Conservation (phyloP, 192 early-diverging fungal species). For the Backusella sp. region DNA sequence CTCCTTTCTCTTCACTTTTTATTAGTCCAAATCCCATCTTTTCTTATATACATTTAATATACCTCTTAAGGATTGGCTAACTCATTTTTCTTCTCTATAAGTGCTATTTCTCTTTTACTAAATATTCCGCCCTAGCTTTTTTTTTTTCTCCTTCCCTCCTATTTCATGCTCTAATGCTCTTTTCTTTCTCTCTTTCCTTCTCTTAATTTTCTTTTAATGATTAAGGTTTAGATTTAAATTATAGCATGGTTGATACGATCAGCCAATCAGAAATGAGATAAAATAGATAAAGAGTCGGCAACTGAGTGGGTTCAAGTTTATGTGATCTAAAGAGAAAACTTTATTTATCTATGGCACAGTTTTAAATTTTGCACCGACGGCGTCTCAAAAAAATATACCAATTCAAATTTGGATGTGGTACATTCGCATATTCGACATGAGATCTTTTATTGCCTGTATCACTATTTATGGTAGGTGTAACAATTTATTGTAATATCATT, state of each 20-base stretch:
- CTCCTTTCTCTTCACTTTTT: not conserved
- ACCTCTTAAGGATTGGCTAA: not conserved
- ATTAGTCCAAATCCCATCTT: slow-evolving; percentile 8
- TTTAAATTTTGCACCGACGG: not conserved
- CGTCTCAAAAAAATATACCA: not conserved
- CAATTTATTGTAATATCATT: not conserved
- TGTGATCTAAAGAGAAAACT: slow-evolving; percentile 5
- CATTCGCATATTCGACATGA: not conserved
- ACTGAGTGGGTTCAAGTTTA: not conserved
- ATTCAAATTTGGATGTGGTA: not conserved
- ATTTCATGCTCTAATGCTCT: not conserved
- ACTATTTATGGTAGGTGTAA: not conserved
- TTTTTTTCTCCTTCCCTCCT: not conserved
- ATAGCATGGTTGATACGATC: not conserved
- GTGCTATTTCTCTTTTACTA: not conserved
- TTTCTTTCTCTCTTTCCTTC: not conserved
- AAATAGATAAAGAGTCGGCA: not conserved
- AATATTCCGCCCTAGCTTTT: not conserved
- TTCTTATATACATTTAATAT: slow-evolving; percentile 3
- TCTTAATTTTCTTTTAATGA: not conserved
- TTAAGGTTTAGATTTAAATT: not conserved
- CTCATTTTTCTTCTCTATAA: not conserved
- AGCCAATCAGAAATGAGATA: not conserved
- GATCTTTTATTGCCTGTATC: slow-evolving; percentile 1
- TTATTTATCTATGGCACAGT: not conserved